Evolutionary conservation across 2,329 filamentous ascomycete species (phyloP).

Genomic region (Cladophialophora immunda): DNA sequence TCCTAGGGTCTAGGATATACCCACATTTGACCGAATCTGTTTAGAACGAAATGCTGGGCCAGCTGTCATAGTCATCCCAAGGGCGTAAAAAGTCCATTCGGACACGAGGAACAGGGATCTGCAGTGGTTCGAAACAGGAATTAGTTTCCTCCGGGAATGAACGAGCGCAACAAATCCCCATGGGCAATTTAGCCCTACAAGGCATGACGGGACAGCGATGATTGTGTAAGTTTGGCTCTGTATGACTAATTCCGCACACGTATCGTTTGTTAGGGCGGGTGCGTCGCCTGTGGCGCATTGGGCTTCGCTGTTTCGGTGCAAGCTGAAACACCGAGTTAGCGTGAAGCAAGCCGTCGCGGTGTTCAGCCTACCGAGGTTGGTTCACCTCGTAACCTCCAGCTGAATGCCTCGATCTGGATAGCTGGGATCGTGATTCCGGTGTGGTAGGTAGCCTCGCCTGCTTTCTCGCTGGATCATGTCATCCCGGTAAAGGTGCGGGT

Average conservation of each 20-base stretch:
- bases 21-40: background rate
- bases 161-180: background rate
- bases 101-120: background rate
- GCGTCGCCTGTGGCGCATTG: background rate
- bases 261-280: background rate
- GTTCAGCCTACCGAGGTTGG: background rate
- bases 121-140: background rate
- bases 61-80: background rate
- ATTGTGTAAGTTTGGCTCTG: background rate
- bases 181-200: background rate
- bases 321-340: background rate
- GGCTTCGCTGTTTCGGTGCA: background rate
- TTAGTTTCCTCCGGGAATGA: background rate
- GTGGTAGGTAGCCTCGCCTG: background rate
- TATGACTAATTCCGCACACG: background rate
- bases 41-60: background rate
- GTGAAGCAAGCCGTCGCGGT: background rate
- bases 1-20: background rate
- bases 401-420: background rate
- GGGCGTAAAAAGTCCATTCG: background rate
- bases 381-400: background rate
- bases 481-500: background rate
- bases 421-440: background rate
- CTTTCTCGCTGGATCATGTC: background rate
- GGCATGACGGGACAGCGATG: background rate